These are phyloP conservation scores for Dothiorella sarmentorum DNA, from an alignment of 2,329 filamentous ascomycete species.

Conservation along the genomic window DNA sequence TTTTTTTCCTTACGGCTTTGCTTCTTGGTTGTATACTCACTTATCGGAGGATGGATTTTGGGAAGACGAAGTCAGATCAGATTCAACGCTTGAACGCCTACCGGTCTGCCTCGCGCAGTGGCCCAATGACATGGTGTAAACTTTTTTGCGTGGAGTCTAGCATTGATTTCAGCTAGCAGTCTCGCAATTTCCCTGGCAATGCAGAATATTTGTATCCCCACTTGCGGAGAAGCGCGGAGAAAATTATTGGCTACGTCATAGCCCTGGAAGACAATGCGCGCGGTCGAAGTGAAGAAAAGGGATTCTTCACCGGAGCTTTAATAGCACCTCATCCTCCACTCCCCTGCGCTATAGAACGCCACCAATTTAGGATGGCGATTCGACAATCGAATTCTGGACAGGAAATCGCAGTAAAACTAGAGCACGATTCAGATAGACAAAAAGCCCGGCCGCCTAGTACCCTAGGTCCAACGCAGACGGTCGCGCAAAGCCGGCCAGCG, in stretches of 20 bases:
- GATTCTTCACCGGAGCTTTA: not conserved
- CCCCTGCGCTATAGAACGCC: not conserved
- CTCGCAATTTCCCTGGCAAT: not conserved
- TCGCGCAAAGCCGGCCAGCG: not conserved
- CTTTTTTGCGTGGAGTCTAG: not conserved
- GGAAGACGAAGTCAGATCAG: not conserved
- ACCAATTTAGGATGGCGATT: not conserved
- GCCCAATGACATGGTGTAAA: not conserved
- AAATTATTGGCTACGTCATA: not conserved
- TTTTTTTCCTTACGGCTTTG: not conserved
- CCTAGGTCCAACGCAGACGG: not conserved
- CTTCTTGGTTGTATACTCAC: conserved; percentile 7
- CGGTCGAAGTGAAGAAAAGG: not conserved
- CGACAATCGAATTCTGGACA: no score
- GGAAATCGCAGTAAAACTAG: not conserved
- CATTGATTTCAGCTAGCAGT: not conserved
- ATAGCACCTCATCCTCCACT: not conserved
- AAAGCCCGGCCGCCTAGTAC: not conserved
- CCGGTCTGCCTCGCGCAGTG: not conserved
- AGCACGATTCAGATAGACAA: not conserved
- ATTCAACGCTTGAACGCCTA: not conserved
- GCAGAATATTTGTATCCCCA: not conserved
- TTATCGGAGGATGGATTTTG: not conserved
- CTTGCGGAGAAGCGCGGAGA: not conserved
- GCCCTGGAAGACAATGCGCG: not conserved